Evolutionary conservation across 2,329 filamentous ascomycete genomes (phyloP), one percentile per base, ranked within the genome.

Genomic region (Calcarisporium arbuscula): DNA sequence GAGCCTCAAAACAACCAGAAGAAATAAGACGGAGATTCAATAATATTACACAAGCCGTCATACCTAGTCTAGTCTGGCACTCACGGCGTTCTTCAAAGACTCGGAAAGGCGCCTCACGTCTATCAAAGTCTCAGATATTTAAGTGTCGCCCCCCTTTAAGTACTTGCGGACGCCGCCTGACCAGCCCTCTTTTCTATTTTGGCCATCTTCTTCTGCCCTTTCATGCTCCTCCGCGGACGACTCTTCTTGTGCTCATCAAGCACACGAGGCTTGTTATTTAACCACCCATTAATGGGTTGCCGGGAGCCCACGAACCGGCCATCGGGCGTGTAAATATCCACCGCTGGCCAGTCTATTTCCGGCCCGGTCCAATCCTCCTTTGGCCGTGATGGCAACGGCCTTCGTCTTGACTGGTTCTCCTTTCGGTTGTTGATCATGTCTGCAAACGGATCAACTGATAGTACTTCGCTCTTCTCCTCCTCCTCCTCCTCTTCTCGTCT

Each of bases 281-380:
- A 39, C 74, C 80, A 88, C 6, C 77, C 85, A 47, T 82, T 79
- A 67, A 94, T 79, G 2, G 85, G 82, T 44, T 54, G 57, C 22
- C 86, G 68, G 8, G 65, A 62, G 1, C 72, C 81, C 19, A 96
- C 67, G 47, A 84, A 92, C 48, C 77, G 80, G n/a, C 92, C 92
- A 38, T 87, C 72, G 0, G 92, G 92, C 19, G 75, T 84, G 51
- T 83, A 95, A 1, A 96, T 77, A 46, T 96, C 89, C 6, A 98
- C 73, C 8, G 79, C 67, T 0, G 87, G 87, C 66, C 77, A 79
- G 16, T 63, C 58, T 1, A 57, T 55, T 46, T 67, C 57, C 12
- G 26, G 28, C n/a, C 21, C 17, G 4, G 23, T 17, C 16, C 23
- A 14, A 7, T 16, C n/a, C 20, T 22, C 6, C 32, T 27, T 30